These are phyloP conservation scores for Podospora bellae-mahoneyi DNA, from an alignment of 495 filamentous ascomycete species.

Conservation along the genomic window DNA sequence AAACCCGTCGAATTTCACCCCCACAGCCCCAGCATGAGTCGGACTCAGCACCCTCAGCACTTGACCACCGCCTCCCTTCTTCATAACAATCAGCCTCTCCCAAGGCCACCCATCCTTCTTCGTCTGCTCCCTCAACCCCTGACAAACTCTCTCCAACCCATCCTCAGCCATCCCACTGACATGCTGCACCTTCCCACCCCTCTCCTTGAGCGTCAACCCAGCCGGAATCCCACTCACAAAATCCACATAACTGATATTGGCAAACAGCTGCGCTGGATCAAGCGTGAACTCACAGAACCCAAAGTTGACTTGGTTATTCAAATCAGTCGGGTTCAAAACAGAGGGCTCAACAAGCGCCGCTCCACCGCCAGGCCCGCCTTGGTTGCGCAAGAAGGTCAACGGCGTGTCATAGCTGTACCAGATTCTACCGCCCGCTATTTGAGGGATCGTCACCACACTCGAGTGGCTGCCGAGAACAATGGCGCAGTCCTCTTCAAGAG, in stretches of 20 bases:
- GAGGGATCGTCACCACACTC: constrained; percentile 59
- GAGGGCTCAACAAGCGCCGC: constrained; percentile 73
- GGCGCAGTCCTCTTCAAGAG: constrained; percentile 58
- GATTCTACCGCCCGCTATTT: constrained; percentile 64
- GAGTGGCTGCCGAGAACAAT: constrained; percentile 56
- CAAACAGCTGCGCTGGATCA: constrained; percentile 66
- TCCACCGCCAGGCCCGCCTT: constrained; percentile 38
- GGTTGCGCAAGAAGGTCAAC: constrained; percentile 72
- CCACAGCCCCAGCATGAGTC: constrained; percentile 59
- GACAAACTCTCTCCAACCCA: constrained; percentile 58
- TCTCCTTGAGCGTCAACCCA: constrained; percentile 56
- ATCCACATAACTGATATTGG: constrained; percentile 76
- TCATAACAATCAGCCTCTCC: constrained; percentile 60
- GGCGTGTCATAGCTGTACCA: constrained; percentile 58
- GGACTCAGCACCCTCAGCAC: constrained; percentile 59
- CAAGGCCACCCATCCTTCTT: constrained; percentile 57
- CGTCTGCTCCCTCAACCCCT: constrained; percentile 53
- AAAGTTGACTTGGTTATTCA: constrained; percentile 63
- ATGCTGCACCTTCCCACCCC: constrained; percentile 49
- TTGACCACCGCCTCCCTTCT: constrained; percentile 44
- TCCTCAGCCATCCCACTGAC: constrained; percentile 59
- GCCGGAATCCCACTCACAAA: constrained; percentile 66
- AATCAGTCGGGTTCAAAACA: constrained; percentile 65
- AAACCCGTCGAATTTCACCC: constrained; percentile 59
- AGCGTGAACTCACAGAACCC: constrained; percentile 75